These are phyloP conservation scores for Corylus heterophylla DNA, from an alignment of 306 rosid genomes.

Conservation along the genomic window DNA sequence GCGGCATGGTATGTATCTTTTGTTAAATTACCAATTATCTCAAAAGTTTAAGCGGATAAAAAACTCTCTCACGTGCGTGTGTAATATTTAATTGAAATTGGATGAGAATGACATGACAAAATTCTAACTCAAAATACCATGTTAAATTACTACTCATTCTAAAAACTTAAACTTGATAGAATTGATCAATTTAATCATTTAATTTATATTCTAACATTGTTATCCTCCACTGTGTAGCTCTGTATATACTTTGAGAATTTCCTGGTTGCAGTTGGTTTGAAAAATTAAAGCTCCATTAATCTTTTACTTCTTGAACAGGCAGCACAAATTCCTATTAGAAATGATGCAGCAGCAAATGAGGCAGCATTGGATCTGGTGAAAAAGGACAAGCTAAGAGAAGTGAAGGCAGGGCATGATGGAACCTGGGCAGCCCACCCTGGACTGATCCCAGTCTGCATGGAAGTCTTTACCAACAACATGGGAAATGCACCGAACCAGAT, in stretches of 20 bases:
- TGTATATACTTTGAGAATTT: background rate
- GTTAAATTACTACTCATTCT: too few relatives aligned
- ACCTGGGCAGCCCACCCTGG: conserved; percentile 99
- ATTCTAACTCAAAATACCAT: too few relatives aligned
- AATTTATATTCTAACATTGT: too few relatives aligned
- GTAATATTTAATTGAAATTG: too few relatives aligned
- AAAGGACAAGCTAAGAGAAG: conserved; percentile 89
- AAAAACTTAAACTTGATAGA: too few relatives aligned
- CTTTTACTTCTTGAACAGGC: conserved; percentile 49
- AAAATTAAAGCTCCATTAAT: background rate
- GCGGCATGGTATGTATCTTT: conserved; percentile 70
- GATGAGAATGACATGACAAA: too few relatives aligned
- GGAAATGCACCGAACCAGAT: conserved; percentile 62
- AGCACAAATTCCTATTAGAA: conserved; percentile 82
- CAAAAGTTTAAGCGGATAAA: too few relatives aligned
- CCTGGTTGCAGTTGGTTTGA: background rate
- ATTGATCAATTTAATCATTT: too few relatives aligned
- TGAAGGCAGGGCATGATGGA: conserved; percentile 88
- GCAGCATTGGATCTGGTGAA: conserved; percentile 75
- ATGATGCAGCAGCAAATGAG: conserved; percentile 75
- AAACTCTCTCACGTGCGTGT: too few relatives aligned
- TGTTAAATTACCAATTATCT: too few relatives aligned
- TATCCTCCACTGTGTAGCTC: too few relatives aligned
- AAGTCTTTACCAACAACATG: conserved; percentile 65
- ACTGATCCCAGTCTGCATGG: conserved; percentile 67